phyloP scores from a whole-genome alignment of 371 early-diverging fungal genomes.

The Mortierella sp. region DNA sequence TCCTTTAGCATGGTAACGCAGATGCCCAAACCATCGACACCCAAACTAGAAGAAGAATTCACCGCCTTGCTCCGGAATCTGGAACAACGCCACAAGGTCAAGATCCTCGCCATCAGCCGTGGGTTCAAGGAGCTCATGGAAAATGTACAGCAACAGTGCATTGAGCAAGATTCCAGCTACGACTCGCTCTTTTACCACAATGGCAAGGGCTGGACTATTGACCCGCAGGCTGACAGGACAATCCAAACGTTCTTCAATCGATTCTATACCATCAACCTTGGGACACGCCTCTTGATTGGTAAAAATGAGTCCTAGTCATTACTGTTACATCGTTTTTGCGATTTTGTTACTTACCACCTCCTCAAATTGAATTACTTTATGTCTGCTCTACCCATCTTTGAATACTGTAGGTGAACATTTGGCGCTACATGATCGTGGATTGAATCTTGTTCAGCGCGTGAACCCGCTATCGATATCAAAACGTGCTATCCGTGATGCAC shows the following conservation, averaged over 20 bases:
- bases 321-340: not conserved
- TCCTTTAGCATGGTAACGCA: constrained; percentile 46
- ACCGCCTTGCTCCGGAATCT: constrained; percentile 42
- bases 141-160: constrained; percentile 17
- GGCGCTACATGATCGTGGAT: constrained; percentile 64
- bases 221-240: constrained; percentile 39
- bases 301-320: not conserved
- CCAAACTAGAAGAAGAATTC: constrained; percentile 47
- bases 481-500: constrained; percentile 73
- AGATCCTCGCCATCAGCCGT: constrained; percentile 49
- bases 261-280: constrained; percentile 50
- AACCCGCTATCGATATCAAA: constrained; percentile 71
- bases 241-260: constrained; percentile 52
- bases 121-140: constrained; percentile 48
- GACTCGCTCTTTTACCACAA: constrained; percentile 31
- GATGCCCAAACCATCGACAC: constrained; percentile 53
- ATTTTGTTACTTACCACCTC: too few relatives aligned
- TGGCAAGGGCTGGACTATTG: constrained; percentile 37
- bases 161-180: constrained; percentile 4
- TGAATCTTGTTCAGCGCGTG: constrained; percentile 69
- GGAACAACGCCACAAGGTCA: constrained; percentile 51
- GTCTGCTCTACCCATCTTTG: not conserved
- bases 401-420: constrained; percentile 70
- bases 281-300: constrained; percentile 50
- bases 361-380: not conserved